phyloP scores from a whole-genome alignment of 495 filamentous ascomycete genomes.

The Recurvomyces mirabilis region DNA sequence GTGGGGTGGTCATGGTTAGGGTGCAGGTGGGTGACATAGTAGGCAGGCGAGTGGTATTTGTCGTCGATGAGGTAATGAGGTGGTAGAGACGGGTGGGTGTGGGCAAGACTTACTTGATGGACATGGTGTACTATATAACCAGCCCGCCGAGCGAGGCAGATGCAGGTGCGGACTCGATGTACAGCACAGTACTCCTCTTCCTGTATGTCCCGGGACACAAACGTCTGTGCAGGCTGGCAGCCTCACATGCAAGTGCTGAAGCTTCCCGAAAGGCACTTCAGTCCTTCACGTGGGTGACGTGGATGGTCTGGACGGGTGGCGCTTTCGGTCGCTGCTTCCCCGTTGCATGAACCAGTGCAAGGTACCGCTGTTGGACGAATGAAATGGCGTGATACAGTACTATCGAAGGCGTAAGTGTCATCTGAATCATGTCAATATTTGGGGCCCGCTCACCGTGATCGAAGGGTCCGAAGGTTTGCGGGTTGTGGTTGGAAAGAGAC shows the following conservation, averaged over 20 bases:
- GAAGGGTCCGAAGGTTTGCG: too few relatives aligned
- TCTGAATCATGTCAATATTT: too few relatives aligned
- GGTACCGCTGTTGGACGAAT: neutral
- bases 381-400: too few relatives aligned
- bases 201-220: neutral
- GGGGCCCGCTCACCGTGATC: too few relatives aligned
- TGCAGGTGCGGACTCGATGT: too few relatives aligned
- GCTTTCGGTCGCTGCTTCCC: too few relatives aligned
- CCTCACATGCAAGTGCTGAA: neutral
- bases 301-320: neutral
- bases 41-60: too few relatives aligned
- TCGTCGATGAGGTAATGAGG: too few relatives aligned
- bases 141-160: neutral
- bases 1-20: neutral
- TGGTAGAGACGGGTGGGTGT: neutral
- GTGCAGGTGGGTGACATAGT: neutral
- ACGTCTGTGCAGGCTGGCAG: neutral
- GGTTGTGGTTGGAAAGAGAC: too few relatives aligned
- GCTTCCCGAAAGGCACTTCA: too few relatives aligned
- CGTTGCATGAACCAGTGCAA: neutral
- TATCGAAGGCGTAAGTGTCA: too few relatives aligned
- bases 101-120: neutral
- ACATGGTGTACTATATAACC: neutral
- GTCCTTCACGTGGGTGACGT: too few relatives aligned
- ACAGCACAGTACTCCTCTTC: neutral